Percentiles rank a stretch among this genome's conserved stretches.
Conservation (phyloP, 495 filamentous ascomycete species). For the Aspergillus indologenus region DNA sequence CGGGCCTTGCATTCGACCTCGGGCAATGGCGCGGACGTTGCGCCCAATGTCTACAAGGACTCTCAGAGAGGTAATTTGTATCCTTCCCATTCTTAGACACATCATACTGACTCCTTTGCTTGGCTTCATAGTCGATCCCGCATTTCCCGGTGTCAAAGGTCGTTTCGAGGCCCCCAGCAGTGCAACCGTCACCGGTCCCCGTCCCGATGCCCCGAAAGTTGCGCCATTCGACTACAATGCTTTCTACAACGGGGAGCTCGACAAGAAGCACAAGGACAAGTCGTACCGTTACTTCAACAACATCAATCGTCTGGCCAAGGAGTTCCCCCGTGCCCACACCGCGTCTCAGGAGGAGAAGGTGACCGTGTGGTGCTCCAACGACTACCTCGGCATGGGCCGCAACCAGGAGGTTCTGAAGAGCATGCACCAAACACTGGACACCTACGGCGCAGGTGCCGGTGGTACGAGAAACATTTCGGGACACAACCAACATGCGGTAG, state of each 20-base stretch:
- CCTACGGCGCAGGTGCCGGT: constrained; percentile 91
- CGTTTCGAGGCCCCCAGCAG: constrained; percentile 7
- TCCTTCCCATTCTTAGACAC: background rate
- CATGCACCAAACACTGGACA: constrained; percentile 94
- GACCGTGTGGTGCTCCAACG: constrained; percentile 98
- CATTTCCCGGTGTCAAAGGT: constrained; percentile 10
- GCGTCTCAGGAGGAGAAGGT: constrained; percentile 80
- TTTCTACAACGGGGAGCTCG: constrained; percentile 84
- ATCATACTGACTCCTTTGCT: constrained; percentile 14
- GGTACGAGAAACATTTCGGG: constrained; percentile 97
- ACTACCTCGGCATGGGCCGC: constrained; percentile 96
- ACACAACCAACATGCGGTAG: constrained; percentile 91
- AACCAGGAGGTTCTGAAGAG: constrained; percentile 81
- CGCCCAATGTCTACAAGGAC: constrained; percentile 57
- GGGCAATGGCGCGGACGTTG: constrained; percentile 69
- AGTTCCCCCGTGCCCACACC: constrained; percentile 94
- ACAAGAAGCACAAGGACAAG: constrained; percentile 99
- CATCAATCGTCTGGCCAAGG: constrained; percentile 95
- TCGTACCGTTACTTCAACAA: constrained; percentile 99
- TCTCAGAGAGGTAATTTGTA: constrained; percentile 48
- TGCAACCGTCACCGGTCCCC: constrained; percentile 26
- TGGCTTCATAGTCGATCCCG: constrained; percentile 25
- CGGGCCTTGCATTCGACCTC: constrained; percentile 79
- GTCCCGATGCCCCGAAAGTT: constrained; percentile 41
- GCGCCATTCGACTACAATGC: constrained; percentile 81